Conservation (phyloP, 148 eudicot species). For the Polygonum aviculare region DNA sequence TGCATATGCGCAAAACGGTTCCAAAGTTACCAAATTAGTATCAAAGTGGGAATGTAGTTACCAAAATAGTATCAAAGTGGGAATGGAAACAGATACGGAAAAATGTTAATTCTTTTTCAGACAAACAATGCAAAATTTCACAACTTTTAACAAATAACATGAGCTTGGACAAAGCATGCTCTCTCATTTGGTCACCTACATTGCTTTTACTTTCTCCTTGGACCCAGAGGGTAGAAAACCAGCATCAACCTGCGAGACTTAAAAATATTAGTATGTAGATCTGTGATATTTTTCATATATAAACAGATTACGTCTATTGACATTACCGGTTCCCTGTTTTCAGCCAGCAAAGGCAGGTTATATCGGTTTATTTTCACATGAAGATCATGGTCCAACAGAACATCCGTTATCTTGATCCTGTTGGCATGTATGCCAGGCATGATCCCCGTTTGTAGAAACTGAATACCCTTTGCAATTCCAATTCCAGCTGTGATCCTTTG, state of each 20-base stretch:
- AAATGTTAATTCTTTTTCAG: too few relatives aligned
- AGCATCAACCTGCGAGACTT: neutral
- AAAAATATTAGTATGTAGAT: conserved; percentile 3
- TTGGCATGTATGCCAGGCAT: conserved; percentile 62
- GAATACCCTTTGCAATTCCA: conserved; percentile 78
- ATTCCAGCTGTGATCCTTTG: conserved; percentile 61
- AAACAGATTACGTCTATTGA: neutral
- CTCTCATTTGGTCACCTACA: neutral
- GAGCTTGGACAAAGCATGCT: neutral
- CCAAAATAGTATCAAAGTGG: neutral
- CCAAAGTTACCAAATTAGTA: neutral
- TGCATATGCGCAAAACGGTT: conserved; percentile 8
- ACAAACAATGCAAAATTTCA: too few relatives aligned
- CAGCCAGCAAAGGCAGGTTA: conserved; percentile 62
- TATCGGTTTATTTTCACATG: conserved; percentile 62
- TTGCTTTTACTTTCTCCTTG: conserved; percentile 4
- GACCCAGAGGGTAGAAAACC: neutral
- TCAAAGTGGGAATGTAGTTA: neutral
- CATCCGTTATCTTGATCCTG: conserved; percentile 57
- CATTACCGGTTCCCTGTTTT: conserved; percentile 39
- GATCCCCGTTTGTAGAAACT: conserved; percentile 73
- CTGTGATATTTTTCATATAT: neutral
- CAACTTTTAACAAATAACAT: neutral
- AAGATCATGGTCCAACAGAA: conserved; percentile 56
- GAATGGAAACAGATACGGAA: neutral